Evolutionary conservation across 306 rosid genomes (phyloP), one percentile per base, ranked within the genome.

Genomic region (Prunus fruticosa): DNA sequence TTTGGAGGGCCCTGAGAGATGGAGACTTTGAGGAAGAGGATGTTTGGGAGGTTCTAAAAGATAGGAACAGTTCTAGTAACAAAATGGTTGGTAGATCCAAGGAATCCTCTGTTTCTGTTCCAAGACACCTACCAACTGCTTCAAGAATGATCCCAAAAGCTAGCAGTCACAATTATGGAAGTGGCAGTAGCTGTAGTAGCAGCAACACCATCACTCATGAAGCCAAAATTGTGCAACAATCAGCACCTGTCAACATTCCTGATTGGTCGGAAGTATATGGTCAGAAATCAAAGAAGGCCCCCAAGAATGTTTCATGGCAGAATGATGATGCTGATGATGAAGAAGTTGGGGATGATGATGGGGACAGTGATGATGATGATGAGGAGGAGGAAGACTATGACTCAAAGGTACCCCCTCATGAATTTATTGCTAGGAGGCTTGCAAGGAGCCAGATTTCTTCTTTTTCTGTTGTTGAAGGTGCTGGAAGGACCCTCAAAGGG

Each of bases 401-500:
- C 53, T 47, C 64, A 4, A 88, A 46, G 76, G 71, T 87, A 6
- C 97, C 98, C 4, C 98, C 98, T 20, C 98, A 94, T 83, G 98
- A 94, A 71, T 70, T 88, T 51, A 80, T 94, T 53, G 87, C 98
- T 61, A 91, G 91, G 80, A 94, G 97, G 84, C 84, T 91, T 51
- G 96, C 94, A 73, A 91, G 87, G 84, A 90, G 86, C 74, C 88
- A 88, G 45, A 94, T 90, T 50, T 91, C 98, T 7, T 91, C 97
- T 9, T 94, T 91, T 80, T 93, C 98, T 45, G 98, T 94, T 22
- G 83, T 87, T 81, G 98, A 94, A 90, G 98, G 98, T 32, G 88
- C 81, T 81, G 98, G 98, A 23, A 94, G 98, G 76, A 94, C 98
- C 47, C 91, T 94, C 5, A 94, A 94, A 64, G 98, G 98, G 20